phyloP scores from a whole-genome alignment of 306 rosid species.

The Medicago lupulina region DNA sequence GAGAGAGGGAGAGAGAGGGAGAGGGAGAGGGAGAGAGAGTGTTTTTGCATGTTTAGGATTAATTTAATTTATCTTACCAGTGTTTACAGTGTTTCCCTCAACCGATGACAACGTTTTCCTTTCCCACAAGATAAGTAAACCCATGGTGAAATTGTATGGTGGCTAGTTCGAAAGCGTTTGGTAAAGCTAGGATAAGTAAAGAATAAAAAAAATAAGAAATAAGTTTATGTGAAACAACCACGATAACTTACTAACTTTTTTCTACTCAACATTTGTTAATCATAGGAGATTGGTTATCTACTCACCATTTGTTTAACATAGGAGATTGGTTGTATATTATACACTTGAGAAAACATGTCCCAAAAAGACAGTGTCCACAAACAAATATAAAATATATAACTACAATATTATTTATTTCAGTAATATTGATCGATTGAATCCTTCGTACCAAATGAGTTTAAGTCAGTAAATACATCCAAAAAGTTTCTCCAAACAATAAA shows the following conservation, averaged over 20 bases:
- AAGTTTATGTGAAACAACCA: not conserved
- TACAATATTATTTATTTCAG: too few species aligned
- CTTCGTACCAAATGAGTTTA: too few species aligned
- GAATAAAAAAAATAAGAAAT: slow-evolving; percentile 9
- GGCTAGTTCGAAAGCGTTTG: slow-evolving; percentile 63
- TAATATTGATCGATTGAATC: too few species aligned
- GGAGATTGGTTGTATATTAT: too few species aligned
- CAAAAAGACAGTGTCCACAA: too few species aligned
- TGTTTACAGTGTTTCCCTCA: slow-evolving; percentile 70
- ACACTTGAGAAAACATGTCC: too few species aligned
- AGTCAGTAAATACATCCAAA: not conserved
- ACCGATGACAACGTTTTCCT: slow-evolving; percentile 73
- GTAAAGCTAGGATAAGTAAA: slow-evolving; percentile 10
- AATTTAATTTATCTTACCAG: slow-evolving; percentile 53
- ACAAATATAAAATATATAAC: too few species aligned
- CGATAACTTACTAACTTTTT: too few species aligned
- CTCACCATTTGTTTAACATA: too few species aligned
- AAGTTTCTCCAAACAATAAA: not conserved
- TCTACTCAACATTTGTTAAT: too few species aligned
- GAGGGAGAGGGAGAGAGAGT: not conserved
- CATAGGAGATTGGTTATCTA: too few species aligned
- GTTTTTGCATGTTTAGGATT: not conserved
- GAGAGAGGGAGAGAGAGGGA: not conserved
- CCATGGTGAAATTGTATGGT: slow-evolving; percentile 74
- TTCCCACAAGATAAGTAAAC: slow-evolving; percentile 75